A percentile compares a stretch with the other conserved stretches of the same genome.
Conservation (phyloP, 495 filamentous ascomycete species). For the Cercophora newfieldiana region DNA sequence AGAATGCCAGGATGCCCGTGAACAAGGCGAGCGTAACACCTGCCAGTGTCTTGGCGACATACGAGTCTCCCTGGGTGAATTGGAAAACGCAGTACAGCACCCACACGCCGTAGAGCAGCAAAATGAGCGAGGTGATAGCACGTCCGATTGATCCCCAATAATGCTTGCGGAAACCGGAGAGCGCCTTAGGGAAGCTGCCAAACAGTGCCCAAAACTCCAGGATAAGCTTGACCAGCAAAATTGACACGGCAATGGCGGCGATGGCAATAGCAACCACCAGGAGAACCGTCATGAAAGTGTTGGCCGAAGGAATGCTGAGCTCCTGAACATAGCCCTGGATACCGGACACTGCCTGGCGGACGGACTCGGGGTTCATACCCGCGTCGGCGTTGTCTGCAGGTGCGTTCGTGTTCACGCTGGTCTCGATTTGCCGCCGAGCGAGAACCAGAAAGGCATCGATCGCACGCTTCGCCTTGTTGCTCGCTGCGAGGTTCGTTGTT, state of each 20-base stretch:
- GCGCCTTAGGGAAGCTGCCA: constrained; percentile 77
- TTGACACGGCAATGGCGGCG: constrained; percentile 79
- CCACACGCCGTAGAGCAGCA: constrained; percentile 93
- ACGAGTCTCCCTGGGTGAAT: constrained; percentile 90
- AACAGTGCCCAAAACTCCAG: constrained; percentile 91
- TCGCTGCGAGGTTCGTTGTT: constrained; percentile 37
- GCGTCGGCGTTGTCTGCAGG: constrained; percentile 16
- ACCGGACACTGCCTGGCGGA: constrained; percentile 57
- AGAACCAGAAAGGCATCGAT: constrained; percentile 49
- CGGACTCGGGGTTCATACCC: constrained; percentile 31
- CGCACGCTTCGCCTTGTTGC: constrained; percentile 54
- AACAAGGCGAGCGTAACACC: constrained; percentile 78
- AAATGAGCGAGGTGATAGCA: constrained; percentile 85
- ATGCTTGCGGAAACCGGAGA: constrained; percentile 85
- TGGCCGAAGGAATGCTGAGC: constrained; percentile 77
- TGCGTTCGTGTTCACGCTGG: constrained; percentile 48
- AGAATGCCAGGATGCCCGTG: constrained; percentile 74
- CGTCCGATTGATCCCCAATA: constrained; percentile 91
- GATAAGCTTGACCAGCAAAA: constrained; percentile 88
- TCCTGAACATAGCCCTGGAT: constrained; percentile 76
- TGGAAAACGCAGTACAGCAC: constrained; percentile 95
- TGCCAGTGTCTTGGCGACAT: constrained; percentile 87
- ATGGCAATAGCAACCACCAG: constrained; percentile 86
- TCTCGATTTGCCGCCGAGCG: constrained; percentile 52
- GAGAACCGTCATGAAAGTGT: constrained; percentile 95